Conservation (phyloP, 2,329 filamentous ascomycete species). For the Lachnellula hyalina region DNA sequence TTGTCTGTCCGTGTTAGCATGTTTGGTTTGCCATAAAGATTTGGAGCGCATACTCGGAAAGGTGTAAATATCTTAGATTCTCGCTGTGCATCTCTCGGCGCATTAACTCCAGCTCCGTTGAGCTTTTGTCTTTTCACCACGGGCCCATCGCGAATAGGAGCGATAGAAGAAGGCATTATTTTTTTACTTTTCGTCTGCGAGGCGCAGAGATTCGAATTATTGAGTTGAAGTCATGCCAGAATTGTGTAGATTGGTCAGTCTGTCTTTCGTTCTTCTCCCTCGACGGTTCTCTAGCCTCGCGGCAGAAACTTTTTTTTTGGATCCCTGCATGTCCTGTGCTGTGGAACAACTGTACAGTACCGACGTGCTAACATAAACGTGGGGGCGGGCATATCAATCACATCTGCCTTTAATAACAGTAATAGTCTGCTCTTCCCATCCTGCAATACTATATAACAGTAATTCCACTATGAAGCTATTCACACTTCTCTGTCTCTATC, state of each 20-base stretch:
- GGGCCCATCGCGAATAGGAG: slow-evolving; percentile 46
- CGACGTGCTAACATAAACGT: too few relatives aligned
- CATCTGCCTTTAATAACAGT: too few relatives aligned
- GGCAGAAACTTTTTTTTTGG: too few relatives aligned
- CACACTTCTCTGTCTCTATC: not conserved
- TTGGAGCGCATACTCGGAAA: slow-evolving; percentile 64
- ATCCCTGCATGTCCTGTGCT: too few relatives aligned
- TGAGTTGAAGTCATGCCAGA: not conserved
- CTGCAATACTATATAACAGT: too few relatives aligned
- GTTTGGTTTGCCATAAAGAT: not conserved
- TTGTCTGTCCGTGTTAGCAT: slow-evolving; percentile 54
- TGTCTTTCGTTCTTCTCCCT: too few relatives aligned
- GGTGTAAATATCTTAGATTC: slow-evolving; percentile 86
- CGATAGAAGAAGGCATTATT: slow-evolving; percentile 43
- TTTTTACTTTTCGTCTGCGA: slow-evolving; percentile 5
- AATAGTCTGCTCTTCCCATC: too few relatives aligned
- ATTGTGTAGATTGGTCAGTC: not conserved
- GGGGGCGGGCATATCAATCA: too few relatives aligned
- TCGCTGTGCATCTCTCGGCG: slow-evolving; percentile 37
- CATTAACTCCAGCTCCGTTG: slow-evolving; percentile 35
- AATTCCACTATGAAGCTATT: not conserved
- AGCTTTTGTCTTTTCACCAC: slow-evolving; percentile 74
- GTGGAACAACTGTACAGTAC: too few relatives aligned
- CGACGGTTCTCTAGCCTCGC: too few relatives aligned
- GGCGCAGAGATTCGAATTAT: not conserved